Base-by-base conservation (phyloP, 2,329 filamentous ascomycete genomes). In the Pestalotiopsis sp. region DNA sequence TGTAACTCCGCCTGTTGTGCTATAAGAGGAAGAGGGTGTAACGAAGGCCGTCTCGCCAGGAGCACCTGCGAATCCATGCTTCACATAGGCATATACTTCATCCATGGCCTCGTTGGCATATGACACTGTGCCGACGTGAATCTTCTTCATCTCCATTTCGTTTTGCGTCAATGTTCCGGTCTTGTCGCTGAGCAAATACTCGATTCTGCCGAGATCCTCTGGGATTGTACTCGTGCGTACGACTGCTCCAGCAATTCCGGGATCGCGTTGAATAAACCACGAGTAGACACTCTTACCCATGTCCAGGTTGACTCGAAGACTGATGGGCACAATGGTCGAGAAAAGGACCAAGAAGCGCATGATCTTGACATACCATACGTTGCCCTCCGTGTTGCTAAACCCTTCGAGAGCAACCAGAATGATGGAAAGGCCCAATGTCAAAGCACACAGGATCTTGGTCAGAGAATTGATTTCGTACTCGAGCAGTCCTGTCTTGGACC, bases 21-120 rank as follows among this genome's bases (percentile, higher is more conserved):
- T 87, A 69, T 90, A 90, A 1, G 88, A 86, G 2, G 92, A 92
- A 0, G 93, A 95, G 0, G 94, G 93, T 0, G 93, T 96, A 41
- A 93, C 89, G 25, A 97, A 84, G 25, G 82, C 78, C 7, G 80
- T 80, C 12, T 81, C 82, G n/a, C 83, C 80, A 12, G 81, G 78
- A 7, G 82, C 77, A 61, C 84, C 83, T 1, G 81, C 81, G 75
- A 98, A 97, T 5, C 92, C 93, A 78, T 98, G 95, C 71, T 88
- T 90, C 65, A 99, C 88, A 77, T 97, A 98, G 0, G 92, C 88
- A 13, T 90, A 84, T 13, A 99, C 96, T 82, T 99, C 97, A 74
- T 98, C 96, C 96, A 99, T 99, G 11, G 96, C 95, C 78, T 99
- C 96, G 74, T 97, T 97, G 41, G 95, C 96, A 76, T 99, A 99